Evolutionary conservation across 495 filamentous ascomycete genomes (phyloP), one percentile per base, ranked within the genome.

Genomic region (Hypoxylon subgilvum): DNA sequence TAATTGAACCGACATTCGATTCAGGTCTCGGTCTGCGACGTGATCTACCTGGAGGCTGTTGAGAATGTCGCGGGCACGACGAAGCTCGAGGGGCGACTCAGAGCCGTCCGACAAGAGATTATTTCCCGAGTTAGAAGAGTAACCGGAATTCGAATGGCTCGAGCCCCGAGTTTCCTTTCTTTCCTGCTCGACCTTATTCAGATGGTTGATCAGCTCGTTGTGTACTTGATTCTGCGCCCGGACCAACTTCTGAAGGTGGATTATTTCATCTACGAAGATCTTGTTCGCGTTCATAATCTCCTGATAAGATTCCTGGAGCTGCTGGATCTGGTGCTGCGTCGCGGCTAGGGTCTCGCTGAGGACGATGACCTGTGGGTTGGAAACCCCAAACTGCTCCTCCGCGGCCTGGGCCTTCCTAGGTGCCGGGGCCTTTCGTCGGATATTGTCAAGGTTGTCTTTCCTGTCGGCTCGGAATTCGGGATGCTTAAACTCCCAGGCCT

Each of bases 401-500:
- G 67, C 65, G 50, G 72, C 66, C 47, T 84, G 76, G 31, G 86
- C 74, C 68, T 97, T 97, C 56, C 94, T 82, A 10, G 93, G 89
- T 1, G 92, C 92, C 2, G 94, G 94, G 4, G 95, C 95, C 74
- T 98, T 98, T 50, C 94, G 84, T 68, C 91, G 84, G 66, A 98
- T 98, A 69, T 96, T 97, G 65, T 98, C 94, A 12, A 98, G 81
- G 25, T 92, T 92, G 61, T 97, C 95, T 74, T 96, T 96, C 72
- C 91, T 92, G 74, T 97, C 92, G 41, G 87, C 86, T 59, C 92
- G 88, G 76, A 98, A 98, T 68, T 97, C 93, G 19, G 93, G 94
- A 70, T 97, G 94, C 71, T 92, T 94, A 70, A 98, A 98, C 72
- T 98, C 95, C 92, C 92, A 97, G 9, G 91, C 90, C 91, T 96